Evolutionary conservation across 2,329 filamentous ascomycete species (phyloP), one percentile per base, ranked within the genome.

Genomic region (Colletotrichum plurivorum): DNA sequence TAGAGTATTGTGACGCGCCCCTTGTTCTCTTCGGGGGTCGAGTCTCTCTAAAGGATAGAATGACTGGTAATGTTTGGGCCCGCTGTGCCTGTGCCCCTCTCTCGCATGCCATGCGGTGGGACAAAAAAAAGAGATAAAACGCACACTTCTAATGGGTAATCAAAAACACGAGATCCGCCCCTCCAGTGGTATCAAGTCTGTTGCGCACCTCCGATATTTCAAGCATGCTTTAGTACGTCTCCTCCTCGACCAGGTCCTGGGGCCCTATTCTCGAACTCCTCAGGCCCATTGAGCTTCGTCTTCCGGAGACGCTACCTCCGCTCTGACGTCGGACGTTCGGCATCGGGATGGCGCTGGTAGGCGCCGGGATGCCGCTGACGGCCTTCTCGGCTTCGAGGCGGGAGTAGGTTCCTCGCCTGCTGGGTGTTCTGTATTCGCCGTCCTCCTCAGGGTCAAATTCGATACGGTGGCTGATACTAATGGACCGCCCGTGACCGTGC

Each of bases 401-500:
- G 51, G 84, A 85, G 71, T 85, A 89, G 2, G 84, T 88, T 7
- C 86, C 85, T 20, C 86, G 81, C 54, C 88, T 83, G 75, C 86
- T 89, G 1, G 88, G 86, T n/a, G 86, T 89, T 31, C 83, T 82
- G 36, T 80, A 75, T 12, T 83, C 81, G 46, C 73, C 73, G 39
- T 84, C 82, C 31, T 81, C 79, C 69, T 84, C 82, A 31, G 81
- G 78, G 64, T 85, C 83, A 59, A 83, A 83, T 64, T 88, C 86
- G 46, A 87, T 84, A 61, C 85, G 82, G 62, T 64, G 64, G 72
- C 86, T 87, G 76, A 90, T 84, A 75, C 87, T 90, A 58, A 86
- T 80, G 13, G 87, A 87, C 49, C 59, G 39, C n/a, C 59, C 59
- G 73, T 89, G 86, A 4, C 86, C 84, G 72, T 90, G 87, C 12